phyloP scores from a whole-genome alignment of 371 early-diverging fungal genomes.

The Rhizopus stolonifer region DNA sequence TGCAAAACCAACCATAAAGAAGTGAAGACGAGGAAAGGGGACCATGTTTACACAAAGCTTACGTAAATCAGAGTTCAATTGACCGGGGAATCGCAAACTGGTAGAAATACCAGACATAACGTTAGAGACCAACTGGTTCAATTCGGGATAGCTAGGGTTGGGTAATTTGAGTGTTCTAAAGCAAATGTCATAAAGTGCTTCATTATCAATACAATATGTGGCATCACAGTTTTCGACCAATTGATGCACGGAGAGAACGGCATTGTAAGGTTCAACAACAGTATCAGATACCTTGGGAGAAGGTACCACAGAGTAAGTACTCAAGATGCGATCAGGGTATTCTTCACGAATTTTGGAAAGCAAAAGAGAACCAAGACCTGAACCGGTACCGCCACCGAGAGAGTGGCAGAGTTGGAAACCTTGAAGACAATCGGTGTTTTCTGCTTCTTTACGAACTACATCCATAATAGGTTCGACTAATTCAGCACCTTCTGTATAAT shows the following conservation, averaged over 20 bases:
- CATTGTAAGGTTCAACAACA: conserved; percentile 96
- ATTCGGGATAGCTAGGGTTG: conserved; percentile 81
- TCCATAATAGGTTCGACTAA: conserved; percentile 86
- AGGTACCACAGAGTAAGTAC: conserved; percentile 94
- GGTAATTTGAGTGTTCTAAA: conserved; percentile 80
- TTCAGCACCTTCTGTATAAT: conserved; percentile 94
- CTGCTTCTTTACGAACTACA: conserved; percentile 88
- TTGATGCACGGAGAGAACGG: conserved; percentile 87
- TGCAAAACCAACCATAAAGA: conserved; percentile 99
- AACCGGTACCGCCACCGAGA: conserved; percentile 91
- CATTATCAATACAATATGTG: conserved; percentile 99
- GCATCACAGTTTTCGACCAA: conserved; percentile 93
- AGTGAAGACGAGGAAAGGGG: conserved; percentile 99
- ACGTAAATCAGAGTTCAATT: conserved; percentile 97
- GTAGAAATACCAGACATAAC: conserved; percentile 98
- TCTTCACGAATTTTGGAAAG: conserved; percentile 94
- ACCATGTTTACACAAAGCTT: conserved; percentile 99
- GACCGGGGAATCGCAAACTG: conserved; percentile 99
- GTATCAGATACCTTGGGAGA: conserved; percentile 93
- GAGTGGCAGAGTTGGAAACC: conserved; percentile 92
- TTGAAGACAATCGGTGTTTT: conserved; percentile 85
- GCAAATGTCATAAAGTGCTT: conserved; percentile 93
- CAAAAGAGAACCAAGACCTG: conserved; percentile 88
- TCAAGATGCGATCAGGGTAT: conserved; percentile 92
- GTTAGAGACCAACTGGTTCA: conserved; percentile 82